Evolutionary conservation across 495 filamentous ascomycete genomes (phyloP), one percentile per base, ranked within the genome.

Genomic region (Neurospora sp.): DNA sequence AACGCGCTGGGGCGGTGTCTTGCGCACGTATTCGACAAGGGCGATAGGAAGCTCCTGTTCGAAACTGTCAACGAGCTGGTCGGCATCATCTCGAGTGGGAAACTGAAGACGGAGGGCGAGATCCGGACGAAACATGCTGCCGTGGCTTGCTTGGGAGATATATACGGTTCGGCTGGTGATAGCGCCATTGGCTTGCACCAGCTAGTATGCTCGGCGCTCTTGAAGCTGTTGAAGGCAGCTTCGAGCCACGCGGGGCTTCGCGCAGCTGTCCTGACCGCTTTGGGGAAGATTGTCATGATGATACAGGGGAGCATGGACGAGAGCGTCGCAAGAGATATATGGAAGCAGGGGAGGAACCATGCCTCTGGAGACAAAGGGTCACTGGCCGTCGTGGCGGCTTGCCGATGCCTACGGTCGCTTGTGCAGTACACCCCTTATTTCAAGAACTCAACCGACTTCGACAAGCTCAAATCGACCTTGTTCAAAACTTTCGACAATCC

Each of bases 41-140:
- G 96, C 5, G 94, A 97, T 80, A 87, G 96, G 72, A 97, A 96
- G 79, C 84, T 94, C 70, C 87, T 99, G 3, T 98, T 95, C 80
- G 96, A 99, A 79, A 93, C 94, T 8, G 91, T 97, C 76, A 97
- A 95, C 74, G 95, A 98, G 75, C 83, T 99, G 3, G 85, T 94
- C 4, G 88, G 83, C 19, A 89, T 97, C 54, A 78, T 96, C 54
- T 91, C 91, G 78, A 86, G 87, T 31, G 89, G 92, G 24, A 99
- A 97, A 80, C 85, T 85, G 36, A 95, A 97, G 78, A 91, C 88
- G 71, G 96, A 98, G 71, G 77, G 78, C 70, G 87, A 86, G 72
- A 76, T 80, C 74, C 84, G 86, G 75, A 83, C 83, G 5, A 94
- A 92, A 80, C 94, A 97, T 88, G 95, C 94, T 3, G 95, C 95